These are phyloP conservation scores for Bacterosira constricta DNA, from an alignment of 108 stramenopile genomes.

Conservation along the genomic window DNA sequence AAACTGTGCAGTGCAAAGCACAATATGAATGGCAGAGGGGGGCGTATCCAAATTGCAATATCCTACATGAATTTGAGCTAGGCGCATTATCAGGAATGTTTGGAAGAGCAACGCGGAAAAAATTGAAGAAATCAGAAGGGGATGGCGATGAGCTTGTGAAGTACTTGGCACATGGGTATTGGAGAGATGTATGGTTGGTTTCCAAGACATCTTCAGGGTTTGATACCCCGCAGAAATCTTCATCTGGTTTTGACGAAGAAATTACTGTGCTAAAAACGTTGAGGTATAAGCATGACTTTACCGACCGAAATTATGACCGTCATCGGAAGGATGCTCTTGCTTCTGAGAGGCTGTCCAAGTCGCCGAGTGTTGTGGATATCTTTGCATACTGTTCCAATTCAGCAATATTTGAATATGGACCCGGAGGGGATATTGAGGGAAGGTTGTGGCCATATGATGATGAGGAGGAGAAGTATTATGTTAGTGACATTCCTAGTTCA, in stretches of 20 bases:
- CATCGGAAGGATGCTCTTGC: constrained; percentile 80
- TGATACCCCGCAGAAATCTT: background rate
- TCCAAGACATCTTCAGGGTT: constrained; percentile 11
- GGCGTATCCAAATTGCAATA: constrained; percentile 74
- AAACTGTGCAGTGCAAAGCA: constrained; percentile 57
- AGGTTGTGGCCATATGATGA: constrained; percentile 45
- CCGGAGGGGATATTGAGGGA: constrained; percentile 57
- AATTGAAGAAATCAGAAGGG: constrained; percentile 21
- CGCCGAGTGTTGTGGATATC: constrained; percentile 67
- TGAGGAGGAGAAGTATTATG: constrained; percentile 31
- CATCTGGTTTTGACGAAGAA: constrained; percentile 9
- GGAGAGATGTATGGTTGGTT: constrained; percentile 71
- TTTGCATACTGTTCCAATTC: constrained; percentile 71
- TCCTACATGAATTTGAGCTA: constrained; percentile 69
- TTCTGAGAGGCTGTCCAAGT: constrained; percentile 47
- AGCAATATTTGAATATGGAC: constrained; percentile 71
- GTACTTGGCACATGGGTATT: constrained; percentile 63
- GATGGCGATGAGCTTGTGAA: constrained; percentile 42
- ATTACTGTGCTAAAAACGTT: constrained; percentile 66
- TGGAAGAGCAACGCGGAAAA: constrained; percentile 23
- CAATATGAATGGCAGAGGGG: constrained; percentile 67
- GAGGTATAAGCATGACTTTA: constrained; percentile 57
- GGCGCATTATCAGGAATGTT: constrained; percentile 24
- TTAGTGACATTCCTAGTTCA: constrained; percentile 26
- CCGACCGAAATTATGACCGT: constrained; percentile 70